phyloP scores from a whole-genome alignment of 139 green algal genomes.

The Coccomyxa sp. region DNA sequence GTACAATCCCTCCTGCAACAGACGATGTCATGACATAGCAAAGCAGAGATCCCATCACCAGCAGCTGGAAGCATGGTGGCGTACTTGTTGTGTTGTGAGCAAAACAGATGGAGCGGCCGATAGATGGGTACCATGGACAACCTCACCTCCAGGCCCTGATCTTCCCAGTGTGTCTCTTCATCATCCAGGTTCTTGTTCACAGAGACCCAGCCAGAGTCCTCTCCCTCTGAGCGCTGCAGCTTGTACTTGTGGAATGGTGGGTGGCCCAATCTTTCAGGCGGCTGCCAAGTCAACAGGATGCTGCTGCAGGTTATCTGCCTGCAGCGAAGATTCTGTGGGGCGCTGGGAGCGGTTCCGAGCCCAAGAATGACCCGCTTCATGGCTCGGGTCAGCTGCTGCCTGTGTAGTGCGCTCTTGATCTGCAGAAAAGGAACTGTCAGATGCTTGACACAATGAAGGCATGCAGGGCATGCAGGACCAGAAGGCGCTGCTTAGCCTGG shows the following conservation, averaged over 20 bases:
- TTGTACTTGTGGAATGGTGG: slow-evolving; percentile 50
- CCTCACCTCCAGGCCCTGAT: neutral
- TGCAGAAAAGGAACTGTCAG: slow-evolving; percentile 3
- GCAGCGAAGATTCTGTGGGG: neutral
- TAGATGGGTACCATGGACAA: too few species aligned
- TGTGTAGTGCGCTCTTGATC: slow-evolving; percentile 35
- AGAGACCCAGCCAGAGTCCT: slow-evolving; percentile 13
- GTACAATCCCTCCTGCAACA: slow-evolving; percentile 13
- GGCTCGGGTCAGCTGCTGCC: slow-evolving; percentile 32
- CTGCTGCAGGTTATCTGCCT: neutral
- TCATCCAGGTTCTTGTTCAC: slow-evolving; percentile 26
- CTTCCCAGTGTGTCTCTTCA: slow-evolving; percentile 1
- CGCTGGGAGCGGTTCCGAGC: slow-evolving; percentile 14
- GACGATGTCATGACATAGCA: neutral
- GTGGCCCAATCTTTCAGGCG: slow-evolving; percentile 18
- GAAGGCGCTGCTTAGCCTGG: neutral
- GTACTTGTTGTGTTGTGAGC: too few species aligned
- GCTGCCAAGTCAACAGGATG: slow-evolving; percentile 5
- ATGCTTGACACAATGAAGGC: neutral
- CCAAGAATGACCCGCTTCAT: slow-evolving; percentile 41
- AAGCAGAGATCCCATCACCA: neutral
- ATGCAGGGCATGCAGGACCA: neutral
- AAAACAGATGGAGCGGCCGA: too few species aligned
- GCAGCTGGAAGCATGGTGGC: too few species aligned
- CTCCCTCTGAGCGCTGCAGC: slow-evolving; percentile 22